phyloP scores from a whole-genome alignment of 768 basidiomycete species.

The Coprinopsis strossmayeri region DNA sequence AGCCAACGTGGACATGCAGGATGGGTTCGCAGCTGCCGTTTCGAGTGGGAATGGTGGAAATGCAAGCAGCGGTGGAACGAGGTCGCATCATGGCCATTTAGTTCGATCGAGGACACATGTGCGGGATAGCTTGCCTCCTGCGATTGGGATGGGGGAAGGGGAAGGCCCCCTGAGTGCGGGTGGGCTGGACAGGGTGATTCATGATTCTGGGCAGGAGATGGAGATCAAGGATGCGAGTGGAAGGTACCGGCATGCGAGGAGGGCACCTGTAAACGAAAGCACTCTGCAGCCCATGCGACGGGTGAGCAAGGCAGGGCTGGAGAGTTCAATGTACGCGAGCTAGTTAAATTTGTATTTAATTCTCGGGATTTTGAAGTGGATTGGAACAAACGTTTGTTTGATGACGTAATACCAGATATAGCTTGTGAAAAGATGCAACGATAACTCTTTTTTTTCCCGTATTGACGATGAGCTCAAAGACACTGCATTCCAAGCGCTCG shows the following conservation, averaged over 20 bases:
- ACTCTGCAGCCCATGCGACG: conserved; percentile 86
- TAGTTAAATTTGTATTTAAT: conserved; percentile 6
- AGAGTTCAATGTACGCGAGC: conserved; percentile 37
- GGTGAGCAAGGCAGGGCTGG: conserved; percentile 90
- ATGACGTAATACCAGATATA: too few relatives aligned
- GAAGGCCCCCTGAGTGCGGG: conserved; percentile 31
- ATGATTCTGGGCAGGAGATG: conserved; percentile 73
- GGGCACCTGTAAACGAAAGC: conserved; percentile 81
- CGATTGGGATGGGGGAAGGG: conserved; percentile 24
- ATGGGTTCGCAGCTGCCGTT: conserved; percentile 19
- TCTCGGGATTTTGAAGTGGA: background rate
- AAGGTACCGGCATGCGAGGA: conserved; percentile 79
- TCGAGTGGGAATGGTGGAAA: conserved; percentile 4
- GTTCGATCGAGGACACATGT: conserved; percentile 47
- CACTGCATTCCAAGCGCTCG: conserved; percentile 54
- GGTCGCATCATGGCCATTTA: conserved; percentile 6
- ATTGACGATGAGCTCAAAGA: conserved; percentile 25
- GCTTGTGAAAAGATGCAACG: too few relatives aligned
- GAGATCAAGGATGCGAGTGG: conserved; percentile 85
- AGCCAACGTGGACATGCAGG: conserved; percentile 15
- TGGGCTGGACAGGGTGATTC: conserved; percentile 40
- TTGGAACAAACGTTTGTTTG: too few relatives aligned
- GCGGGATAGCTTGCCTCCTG: conserved; percentile 71
- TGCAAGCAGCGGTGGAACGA: background rate
- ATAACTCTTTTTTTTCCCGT: background rate